Base-by-base conservation (phyloP, 2,329 filamentous ascomycete genomes). In the Elsinoe fawcettii region DNA sequence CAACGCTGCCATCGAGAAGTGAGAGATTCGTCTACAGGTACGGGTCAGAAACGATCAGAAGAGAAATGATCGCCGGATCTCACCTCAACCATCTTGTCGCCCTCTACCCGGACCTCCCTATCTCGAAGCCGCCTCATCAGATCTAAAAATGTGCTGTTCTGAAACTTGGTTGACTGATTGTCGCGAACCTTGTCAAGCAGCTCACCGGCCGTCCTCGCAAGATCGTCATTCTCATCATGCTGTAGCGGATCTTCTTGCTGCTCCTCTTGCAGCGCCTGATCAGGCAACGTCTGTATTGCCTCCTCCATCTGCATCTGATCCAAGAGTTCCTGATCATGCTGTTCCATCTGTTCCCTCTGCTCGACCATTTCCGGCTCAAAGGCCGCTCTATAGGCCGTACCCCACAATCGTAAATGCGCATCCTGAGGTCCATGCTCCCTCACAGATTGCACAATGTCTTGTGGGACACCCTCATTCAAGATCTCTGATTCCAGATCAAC, bases 101-200 rank as follows among this genome's bases (percentile, higher is more conserved):
- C 87, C 62, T 88, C 79, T 36, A 93, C 83, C 51, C 80, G 80
- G 12, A 90, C 82, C 72, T 93, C 84, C 57, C 80, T 77, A 66
- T 88, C 83, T 54, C 86, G 80, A 56, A 93, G 80, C 59, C 82
- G 80, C 25, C 86, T 81, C 88, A 95, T 93, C 46, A 95, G 74
- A 3, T 80, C 77, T 0, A 92, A 72, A 66, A 95, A 95, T 59
- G 81, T 81, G 63, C 87, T 91, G 66, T 90, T 82, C 64, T 84
- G 82, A 70, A 93, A 93, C 66, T 92, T 92, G 47, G 83, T 74
- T 57, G 80, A 85, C 58, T 82, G 79, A 63, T 92, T 85, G 63
- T 84, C 76, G 18, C 81, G 77, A 11, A 95, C 81, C 36, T 82
- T 84, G 56, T 85, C 77, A 4, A 93, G 75, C 3, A 95, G 76